Conservation (phyloP, 306 rosid species). For the Argentina anserina region DNA sequence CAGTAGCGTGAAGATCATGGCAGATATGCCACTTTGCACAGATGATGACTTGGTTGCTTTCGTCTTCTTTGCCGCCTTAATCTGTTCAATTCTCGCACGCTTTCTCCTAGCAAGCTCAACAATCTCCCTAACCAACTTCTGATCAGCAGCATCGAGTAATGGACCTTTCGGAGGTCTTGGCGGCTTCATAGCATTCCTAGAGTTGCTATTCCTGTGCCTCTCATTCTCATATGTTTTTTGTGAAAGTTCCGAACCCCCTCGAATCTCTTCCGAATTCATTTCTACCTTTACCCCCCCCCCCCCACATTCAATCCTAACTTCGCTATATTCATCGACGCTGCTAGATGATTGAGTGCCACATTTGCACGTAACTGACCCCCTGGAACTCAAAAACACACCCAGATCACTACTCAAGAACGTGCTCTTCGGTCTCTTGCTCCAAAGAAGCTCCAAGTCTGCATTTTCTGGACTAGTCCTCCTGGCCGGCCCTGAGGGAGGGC, state of each 20-base stretch:
- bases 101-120: constrained; percentile 57
- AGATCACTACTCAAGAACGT: constrained; percentile 25
- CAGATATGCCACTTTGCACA: constrained; percentile 42
- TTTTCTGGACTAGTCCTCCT: constrained; percentile 50
- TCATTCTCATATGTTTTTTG: constrained; percentile 22
- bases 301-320: constrained; percentile 23
- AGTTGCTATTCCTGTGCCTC: constrained; percentile 27
- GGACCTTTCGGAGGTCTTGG: constrained; percentile 78
- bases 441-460: constrained; percentile 33
- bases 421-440: constrained; percentile 25
- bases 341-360: constrained; percentile 31
- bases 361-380: constrained; percentile 34
- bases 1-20: constrained; percentile 53
- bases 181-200: constrained; percentile 59
- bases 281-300: constrained; percentile 36
- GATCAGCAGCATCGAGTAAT: constrained; percentile 60
- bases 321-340: constrained; percentile 31
- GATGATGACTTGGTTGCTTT: constrained; percentile 46
- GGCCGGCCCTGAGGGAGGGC: no score
- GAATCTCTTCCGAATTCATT: constrained; percentile 24
- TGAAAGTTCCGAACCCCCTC: constrained; percentile 1
- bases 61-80: constrained; percentile 49
- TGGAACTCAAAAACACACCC: constrained; percentile 32
- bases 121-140: constrained; percentile 56
- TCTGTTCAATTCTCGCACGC: constrained; percentile 56